Evolutionary conservation across 768 basidiomycete species (phyloP).

Genomic region (Serpula lacrymans): DNA sequence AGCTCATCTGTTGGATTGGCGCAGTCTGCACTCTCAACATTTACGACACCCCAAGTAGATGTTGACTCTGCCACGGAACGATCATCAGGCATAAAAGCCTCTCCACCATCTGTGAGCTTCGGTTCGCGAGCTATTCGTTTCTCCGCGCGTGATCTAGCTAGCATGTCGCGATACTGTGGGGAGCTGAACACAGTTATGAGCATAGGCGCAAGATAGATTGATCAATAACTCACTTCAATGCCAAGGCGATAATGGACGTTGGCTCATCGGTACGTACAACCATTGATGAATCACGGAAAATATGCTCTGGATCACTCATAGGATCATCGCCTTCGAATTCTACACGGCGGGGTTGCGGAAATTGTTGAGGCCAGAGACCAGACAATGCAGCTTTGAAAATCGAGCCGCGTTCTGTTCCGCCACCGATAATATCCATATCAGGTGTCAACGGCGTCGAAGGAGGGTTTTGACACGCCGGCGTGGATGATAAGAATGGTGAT

Average conservation of each 20-base stretch:
- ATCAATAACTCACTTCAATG: constrained; percentile 69
- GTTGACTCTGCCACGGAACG: constrained; percentile 74
- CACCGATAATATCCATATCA: constrained; percentile 49
- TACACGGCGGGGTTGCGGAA: constrained; percentile 49
- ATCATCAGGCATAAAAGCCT: constrained; percentile 94
- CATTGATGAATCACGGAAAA: constrained; percentile 93
- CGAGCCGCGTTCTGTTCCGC: constrained; percentile 62
- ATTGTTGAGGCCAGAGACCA: constrained; percentile 71
- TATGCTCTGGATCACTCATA: constrained; percentile 81
- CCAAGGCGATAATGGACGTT: constrained; percentile 95
- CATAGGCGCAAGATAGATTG: not conserved
- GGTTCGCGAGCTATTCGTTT: constrained; percentile 62
- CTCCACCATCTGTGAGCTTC: constrained; percentile 60
- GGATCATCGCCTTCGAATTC: constrained; percentile 63
- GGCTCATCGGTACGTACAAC: constrained; percentile 96
- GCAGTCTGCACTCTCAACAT: constrained; percentile 65
- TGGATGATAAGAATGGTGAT: constrained; percentile 51
- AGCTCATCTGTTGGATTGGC: constrained; percentile 76
- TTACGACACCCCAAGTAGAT: constrained; percentile 92
- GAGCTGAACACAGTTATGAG: constrained; percentile 46
- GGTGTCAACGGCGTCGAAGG: constrained; percentile 46
- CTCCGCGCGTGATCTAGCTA: constrained; percentile 72
- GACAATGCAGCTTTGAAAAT: constrained; percentile 76
- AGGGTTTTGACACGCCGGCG: constrained; percentile 32
- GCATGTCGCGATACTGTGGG: constrained; percentile 77